Conservation (phyloP, 257 asterid species). For the Apocynum venetum region DNA sequence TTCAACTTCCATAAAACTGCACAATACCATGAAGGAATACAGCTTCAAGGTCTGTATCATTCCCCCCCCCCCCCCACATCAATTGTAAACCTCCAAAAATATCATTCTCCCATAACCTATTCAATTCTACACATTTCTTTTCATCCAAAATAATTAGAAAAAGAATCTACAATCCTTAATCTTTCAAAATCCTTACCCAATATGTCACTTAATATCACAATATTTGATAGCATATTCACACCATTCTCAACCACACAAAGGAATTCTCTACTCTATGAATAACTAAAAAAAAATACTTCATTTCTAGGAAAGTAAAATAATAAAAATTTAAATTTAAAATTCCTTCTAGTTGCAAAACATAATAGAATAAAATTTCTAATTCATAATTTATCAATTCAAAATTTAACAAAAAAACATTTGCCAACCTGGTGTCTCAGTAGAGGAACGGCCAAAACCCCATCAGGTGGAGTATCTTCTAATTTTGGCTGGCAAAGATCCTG, state of each 20-base stretch:
- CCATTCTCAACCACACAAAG: neutral
- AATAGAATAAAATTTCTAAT: neutral
- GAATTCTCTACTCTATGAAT: neutral
- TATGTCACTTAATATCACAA: neutral
- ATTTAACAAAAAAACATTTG: neutral
- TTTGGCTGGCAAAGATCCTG: constrained; percentile 75
- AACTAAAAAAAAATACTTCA: neutral
- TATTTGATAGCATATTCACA: neutral
- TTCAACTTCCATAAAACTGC: neutral
- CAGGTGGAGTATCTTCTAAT: constrained; percentile 75
- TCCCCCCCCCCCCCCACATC: no score
- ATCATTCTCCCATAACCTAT: neutral
- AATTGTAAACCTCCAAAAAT: neutral
- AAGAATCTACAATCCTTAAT: neutral
- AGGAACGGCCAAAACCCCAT: constrained; percentile 75
- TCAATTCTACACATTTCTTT: neutral
- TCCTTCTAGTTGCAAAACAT: neutral
- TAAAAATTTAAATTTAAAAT: neutral
- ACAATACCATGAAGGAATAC: neutral
- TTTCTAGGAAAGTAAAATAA: neutral
- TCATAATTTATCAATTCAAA: neutral
- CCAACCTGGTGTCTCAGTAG: constrained; percentile 78
- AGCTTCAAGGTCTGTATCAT: neutral
- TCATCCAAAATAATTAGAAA: neutral
- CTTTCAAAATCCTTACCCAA: neutral